A percentile compares a stretch with the other conserved stretches of the same genome.
These are phyloP conservation scores for Arctium lappa DNA, from an alignment of 129 eudicot genomes.

Conservation along the genomic window DNA sequence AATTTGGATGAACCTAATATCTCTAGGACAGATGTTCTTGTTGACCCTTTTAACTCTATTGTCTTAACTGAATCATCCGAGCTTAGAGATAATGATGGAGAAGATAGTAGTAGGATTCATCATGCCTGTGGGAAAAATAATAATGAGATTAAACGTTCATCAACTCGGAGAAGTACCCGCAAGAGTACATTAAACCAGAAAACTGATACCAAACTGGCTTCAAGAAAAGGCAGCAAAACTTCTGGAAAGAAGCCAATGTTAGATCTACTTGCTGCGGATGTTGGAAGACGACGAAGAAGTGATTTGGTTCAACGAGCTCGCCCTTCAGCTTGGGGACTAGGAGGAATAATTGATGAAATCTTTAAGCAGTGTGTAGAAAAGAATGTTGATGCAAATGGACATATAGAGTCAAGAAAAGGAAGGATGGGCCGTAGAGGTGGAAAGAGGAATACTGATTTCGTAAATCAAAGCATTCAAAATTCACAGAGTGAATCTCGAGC, in stretches of 20 bases:
- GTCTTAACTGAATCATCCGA: conserved; percentile 26
- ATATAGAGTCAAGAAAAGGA: conserved; percentile 15
- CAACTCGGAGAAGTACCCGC: conserved; percentile 42
- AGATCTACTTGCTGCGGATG: conserved; percentile 45
- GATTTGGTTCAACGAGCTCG: conserved; percentile 39
- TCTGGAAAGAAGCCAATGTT: conserved; percentile 32
- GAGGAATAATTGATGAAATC: conserved; percentile 38
- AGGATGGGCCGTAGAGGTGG: conserved; percentile 26
- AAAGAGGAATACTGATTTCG: conserved; percentile 23
- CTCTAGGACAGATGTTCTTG: conserved; percentile 29
- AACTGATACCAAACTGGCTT: conserved; percentile 13
- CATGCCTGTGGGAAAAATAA: conserved; percentile 6
- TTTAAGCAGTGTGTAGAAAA: conserved; percentile 24
- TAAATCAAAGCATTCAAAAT: conserved; percentile 17
- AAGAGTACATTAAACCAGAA: conserved; percentile 31
- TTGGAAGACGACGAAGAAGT: conserved; percentile 62
- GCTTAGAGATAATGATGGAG: conserved; percentile 23
- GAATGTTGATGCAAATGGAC: conserved; percentile 20
- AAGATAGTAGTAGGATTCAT: conserved; percentile 13
- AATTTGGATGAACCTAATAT: conserved; percentile 23
- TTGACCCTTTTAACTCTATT: conserved; percentile 37
- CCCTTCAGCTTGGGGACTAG: conserved; percentile 62
- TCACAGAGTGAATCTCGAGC: conserved; percentile 24
- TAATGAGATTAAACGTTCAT: conserved; percentile 29
- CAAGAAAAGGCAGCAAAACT: conserved; percentile 36